A percentile compares a stretch with the other conserved stretches of the same genome.
Conservation (phyloP, 371 early-diverging fungal genomes). For the Quaeritorhiza haematococci region DNA sequence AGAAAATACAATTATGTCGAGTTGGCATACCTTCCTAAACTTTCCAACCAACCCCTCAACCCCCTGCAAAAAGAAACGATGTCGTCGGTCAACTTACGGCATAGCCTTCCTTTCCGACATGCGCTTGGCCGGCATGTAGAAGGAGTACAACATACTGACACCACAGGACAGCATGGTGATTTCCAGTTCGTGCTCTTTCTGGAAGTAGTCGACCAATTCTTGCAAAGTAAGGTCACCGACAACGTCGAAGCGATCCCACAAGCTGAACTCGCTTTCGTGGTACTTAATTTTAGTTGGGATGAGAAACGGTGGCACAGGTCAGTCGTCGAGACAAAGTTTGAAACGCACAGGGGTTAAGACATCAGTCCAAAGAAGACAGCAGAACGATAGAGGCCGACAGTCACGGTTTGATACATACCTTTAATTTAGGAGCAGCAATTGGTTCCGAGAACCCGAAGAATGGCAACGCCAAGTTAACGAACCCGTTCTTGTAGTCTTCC, state of each 20-base stretch:
- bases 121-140: conserved; percentile 86
- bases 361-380: no score
- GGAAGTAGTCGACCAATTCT: conserved; percentile 85
- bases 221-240: conserved; percentile 80
- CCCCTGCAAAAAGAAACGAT: no score
- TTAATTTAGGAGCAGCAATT: conserved; percentile 77
- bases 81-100: conserved; percentile 40
- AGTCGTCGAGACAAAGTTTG: background rate
- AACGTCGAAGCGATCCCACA: conserved; percentile 97
- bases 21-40: no score
- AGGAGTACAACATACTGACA: conserved; percentile 88
- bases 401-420: conserved; percentile 31
- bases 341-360: background rate
- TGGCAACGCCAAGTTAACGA: conserved; percentile 98
- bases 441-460: conserved; percentile 99
- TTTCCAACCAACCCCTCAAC: no score
- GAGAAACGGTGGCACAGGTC: background rate
- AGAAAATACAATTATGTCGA: no score
- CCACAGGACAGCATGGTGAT: conserved; percentile 94
- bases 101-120: conserved; percentile 66
- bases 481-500: conserved; percentile 98
- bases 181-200: conserved; percentile 77
- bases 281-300: conserved; percentile 45
- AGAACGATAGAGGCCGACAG: no score
- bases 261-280: conserved; percentile 78